Base-by-base conservation (phyloP, 805 yeast species). In the Sugiyamaella americana region DNA sequence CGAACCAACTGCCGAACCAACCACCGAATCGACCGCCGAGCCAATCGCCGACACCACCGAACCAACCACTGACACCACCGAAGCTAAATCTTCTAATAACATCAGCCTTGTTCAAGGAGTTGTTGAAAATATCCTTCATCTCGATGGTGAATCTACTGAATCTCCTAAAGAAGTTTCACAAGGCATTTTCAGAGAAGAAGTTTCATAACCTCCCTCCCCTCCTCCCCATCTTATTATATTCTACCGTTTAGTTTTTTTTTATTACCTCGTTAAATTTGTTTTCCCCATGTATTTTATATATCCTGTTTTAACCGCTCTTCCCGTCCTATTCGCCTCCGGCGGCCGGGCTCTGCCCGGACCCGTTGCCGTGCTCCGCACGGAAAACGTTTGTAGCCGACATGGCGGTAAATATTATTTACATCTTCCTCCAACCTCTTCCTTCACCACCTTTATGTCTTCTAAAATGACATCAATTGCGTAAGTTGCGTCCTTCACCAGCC, bases 131-230 rank as follows among this genome's bases (percentile, higher is more conserved):
- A 23, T 41, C 32, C 29, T 35, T 32, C n/a, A 44, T 19, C 50
- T 30, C 21, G 47, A 36, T 13, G 32, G 29, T 5, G 48, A 43
- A 16, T 35, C 30, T 17, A 40, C 29, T 8, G 37, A 37, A 20
- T 19, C 37, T 17, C 38, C 37, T 4, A 26, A 17, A 18, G 17
- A 22, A 4, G 49, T 46, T 40, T 41, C 42, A 13, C 43, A 35
- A 19, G 51, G 48, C 2, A 46, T 48, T 36, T 44, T 45, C 37
- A 47, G 42, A 22, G 53, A 45, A n/a, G 53, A 51, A 42, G 40
- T 43, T 43, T 38, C 42, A 2, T 45, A 42, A 26, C 37, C 40
- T 22, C 8, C 23, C 37, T 40, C 18, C 24, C 36, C n/a, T n/a
- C n/a, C n/a, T n/a, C n/a, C n/a, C n/a, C n/a, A 11, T 44, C 17